Evolutionary conservation across 805 yeast species (phyloP).

Genomic region (Schizosaccharomyces japonicus): DNA sequence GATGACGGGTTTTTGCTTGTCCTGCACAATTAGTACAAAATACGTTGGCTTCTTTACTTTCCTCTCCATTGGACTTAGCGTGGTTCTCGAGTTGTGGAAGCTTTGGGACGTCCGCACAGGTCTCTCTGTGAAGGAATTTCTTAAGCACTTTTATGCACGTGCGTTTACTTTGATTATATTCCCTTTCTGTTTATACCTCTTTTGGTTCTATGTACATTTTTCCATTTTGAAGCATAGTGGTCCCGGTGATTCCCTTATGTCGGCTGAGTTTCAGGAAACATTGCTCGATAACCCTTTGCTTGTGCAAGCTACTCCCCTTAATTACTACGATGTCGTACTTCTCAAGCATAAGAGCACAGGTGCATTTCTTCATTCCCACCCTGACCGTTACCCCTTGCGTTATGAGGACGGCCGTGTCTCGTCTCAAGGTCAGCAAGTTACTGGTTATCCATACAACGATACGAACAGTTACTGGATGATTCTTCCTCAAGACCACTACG

Average conservation of each 20-base stretch:
- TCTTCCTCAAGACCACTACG: slow-evolving; percentile 32
- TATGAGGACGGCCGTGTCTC: slow-evolving; percentile 92
- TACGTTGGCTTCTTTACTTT: slow-evolving; percentile 90
- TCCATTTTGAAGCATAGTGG: slow-evolving; percentile 64
- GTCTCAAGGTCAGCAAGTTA: slow-evolving; percentile 84
- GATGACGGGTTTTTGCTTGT: slow-evolving; percentile 61
- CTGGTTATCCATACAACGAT: slow-evolving; percentile 31
- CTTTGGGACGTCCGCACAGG: slow-evolving; percentile 52
- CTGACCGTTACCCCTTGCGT: slow-evolving; percentile 54
- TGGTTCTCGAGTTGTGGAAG: slow-evolving; percentile 66
- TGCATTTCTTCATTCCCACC: slow-evolving; percentile 65
- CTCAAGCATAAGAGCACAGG: slow-evolving; percentile 59
- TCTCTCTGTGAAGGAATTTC: slow-evolving; percentile 25
- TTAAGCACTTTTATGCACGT: slow-evolving; percentile 55
- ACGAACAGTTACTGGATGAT: slow-evolving; percentile 70
- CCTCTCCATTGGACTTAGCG: slow-evolving; percentile 69
- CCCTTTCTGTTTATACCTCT: slow-evolving; percentile 61
- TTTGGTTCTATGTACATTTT: slow-evolving; percentile 86
- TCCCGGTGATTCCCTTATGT: slow-evolving; percentile 88
- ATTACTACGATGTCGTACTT: slow-evolving; percentile 55
- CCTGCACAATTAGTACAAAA: slow-evolving; percentile 84
- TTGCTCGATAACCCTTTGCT: slow-evolving; percentile 64
- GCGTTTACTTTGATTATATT: slow-evolving; percentile 43
- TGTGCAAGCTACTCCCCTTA: slow-evolving; percentile 40
- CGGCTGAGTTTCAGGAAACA: slow-evolving; percentile 84